Percentiles rank a stretch among this genome's conserved stretches.
phyloP scores from a whole-genome alignment of 306 rosid species.

The Lithocarpus polystachyus region DNA sequence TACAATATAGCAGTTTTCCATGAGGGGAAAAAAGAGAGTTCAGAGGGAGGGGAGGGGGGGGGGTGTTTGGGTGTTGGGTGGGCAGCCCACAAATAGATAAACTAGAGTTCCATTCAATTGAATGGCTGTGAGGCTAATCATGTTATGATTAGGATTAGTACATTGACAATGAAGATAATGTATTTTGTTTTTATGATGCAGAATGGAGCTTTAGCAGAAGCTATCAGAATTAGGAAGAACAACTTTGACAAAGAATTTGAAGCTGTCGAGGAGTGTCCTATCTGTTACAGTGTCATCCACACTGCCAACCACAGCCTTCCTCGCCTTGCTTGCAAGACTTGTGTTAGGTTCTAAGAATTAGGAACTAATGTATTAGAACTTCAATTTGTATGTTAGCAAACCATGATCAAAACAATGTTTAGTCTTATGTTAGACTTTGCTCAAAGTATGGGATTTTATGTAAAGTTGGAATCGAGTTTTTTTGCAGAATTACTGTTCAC shows the following conservation, averaged over 20 bases:
- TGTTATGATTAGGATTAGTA: not conserved
- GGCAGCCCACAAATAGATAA: not conserved
- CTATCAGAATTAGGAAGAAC: slow-evolving; percentile 88
- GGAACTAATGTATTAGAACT: no score
- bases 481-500: no score
- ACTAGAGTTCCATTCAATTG: not conserved
- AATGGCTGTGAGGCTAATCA: not conserved
- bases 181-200: slow-evolving; percentile 39
- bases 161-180: slow-evolving; percentile 4
- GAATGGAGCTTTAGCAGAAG: slow-evolving; percentile 98
- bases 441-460: no score
- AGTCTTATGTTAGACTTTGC: no score
- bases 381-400: no score
- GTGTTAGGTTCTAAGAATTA: no score
- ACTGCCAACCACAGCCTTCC: slow-evolving; percentile 89
- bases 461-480: no score
- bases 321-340: slow-evolving; percentile 90
- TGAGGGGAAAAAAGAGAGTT: not conserved
- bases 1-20: not conserved
- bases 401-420: no score
- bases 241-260: slow-evolving; percentile 96
- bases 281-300: slow-evolving; percentile 95
- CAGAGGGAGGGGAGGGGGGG: not conserved
- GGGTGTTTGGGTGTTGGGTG: not conserved
- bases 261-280: slow-evolving; percentile 98